Evolutionary conservation across 1,284 basidiomycete species (phyloP), one percentile per base, ranked within the genome.

Genomic region (Xerocomus amazonicus): DNA sequence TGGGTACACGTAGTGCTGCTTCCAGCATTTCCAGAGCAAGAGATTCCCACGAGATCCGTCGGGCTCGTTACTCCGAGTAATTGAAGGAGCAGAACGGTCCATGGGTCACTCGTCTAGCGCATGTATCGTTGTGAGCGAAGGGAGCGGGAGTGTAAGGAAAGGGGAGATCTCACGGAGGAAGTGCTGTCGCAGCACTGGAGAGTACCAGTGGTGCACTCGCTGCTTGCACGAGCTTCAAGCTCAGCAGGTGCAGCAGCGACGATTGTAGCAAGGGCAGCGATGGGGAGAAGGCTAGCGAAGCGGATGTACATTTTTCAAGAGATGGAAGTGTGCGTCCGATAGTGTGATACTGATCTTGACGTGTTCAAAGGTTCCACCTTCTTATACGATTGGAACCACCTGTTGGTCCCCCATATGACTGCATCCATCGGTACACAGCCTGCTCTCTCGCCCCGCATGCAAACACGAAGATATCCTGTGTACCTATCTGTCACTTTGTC

Each of bases 101-200:
- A 9, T 0, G 45, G 6, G 43, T 45, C 16, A 4, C 3, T 39
- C 26, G 26, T 12, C 40, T 42, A 19, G 10, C 12, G 16, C 16
- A 8, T 31, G 26, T 8, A 9, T 6, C 23, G 16, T 10, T 4
- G 5, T 41, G 3, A 29, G 28, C 17, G 16, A 29, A 7, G n/a
- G 17, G n/a, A n/a, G 10, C 28, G 7, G 9, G 7, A 40, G 4
- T 10, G 14, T 6, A n/a, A 29, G 13, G 16, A 29, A 26, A 9
- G 39, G n/a, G n/a, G 16, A 16, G 27, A 4, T 9, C n/a, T 29
- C 6, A 31, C 28, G 6, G 23, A 9, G 12, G 16, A 5, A 19
- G 47, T 40, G 2, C 4, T 38, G 32, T 8, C 7, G 43, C 57
- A 59, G 19, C 59, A 59, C n/a, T 54, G 47, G 1, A 49, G 14